A percentile compares a stretch with the other conserved stretches of the same genome.
Evolutionary conservation across 495 filamentous ascomycete genomes (phyloP).

Genomic region (Penicillium maclennaniae): DNA sequence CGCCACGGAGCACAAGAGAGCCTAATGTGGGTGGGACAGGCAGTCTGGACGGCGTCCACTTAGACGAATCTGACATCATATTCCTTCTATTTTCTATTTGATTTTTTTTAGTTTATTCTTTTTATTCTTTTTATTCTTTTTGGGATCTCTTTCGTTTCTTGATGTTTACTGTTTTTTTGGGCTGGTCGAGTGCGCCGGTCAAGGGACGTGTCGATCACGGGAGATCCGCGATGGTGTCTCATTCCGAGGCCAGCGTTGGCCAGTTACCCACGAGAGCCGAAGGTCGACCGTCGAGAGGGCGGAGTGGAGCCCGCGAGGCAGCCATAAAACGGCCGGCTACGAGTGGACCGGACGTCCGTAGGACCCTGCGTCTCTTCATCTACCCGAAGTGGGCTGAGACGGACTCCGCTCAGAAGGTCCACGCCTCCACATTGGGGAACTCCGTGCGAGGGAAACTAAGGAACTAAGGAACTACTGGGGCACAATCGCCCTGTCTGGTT

Average conservation of each 20-base stretch:
- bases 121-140: too few species aligned
- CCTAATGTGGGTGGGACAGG: slow-evolving; percentile 18
- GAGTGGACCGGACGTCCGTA: slow-evolving; percentile 26
- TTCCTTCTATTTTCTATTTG: not conserved
- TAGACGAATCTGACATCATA: slow-evolving; percentile 19
- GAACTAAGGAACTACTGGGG: not conserved
- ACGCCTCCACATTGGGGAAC: slow-evolving; percentile 2
- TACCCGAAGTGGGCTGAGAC: not conserved
- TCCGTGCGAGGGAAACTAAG: not conserved
- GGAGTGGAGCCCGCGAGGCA: slow-evolving; percentile 10
- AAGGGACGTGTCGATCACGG: slow-evolving; percentile 17
- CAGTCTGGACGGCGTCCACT: slow-evolving; percentile 15
- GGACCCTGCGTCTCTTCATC: not conserved
- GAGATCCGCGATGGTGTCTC: slow-evolving; percentile 12
- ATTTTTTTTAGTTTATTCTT: too few species aligned
- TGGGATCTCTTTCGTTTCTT: too few species aligned
- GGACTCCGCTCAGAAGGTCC: slow-evolving; percentile 15
- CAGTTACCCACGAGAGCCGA: too few species aligned
- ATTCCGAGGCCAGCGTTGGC: too few species aligned
- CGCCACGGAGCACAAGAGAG: slow-evolving; percentile 1
- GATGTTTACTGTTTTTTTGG: too few species aligned
- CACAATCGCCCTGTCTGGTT: too few species aligned
- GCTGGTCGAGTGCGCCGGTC: not conserved
- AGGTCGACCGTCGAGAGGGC: slow-evolving; percentile 1
- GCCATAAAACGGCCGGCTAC: slow-evolving; percentile 1